Evolutionary conservation across 805 yeast genomes (phyloP), one percentile per base, ranked within the genome.

Genomic region (Saturnispora dispora): DNA sequence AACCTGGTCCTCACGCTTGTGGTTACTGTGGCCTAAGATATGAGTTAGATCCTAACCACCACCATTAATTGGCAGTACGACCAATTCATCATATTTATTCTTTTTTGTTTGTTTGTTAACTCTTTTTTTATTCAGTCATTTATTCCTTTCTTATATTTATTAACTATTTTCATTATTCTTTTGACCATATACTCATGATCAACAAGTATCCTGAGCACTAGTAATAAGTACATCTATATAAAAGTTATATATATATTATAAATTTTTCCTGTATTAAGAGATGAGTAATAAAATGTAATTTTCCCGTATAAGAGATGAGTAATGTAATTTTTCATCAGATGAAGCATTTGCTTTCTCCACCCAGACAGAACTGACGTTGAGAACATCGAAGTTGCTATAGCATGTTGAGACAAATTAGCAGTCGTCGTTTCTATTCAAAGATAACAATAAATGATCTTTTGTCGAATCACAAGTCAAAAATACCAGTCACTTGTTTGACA

Each of bases 1-100:
- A 79, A 63, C 84, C 88, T 40, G 79, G 81, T 54, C 75, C 85
- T 13, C 78, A 80, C 48, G 72, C 85, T 18, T 87, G 96, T 70
- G 88, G 88, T 8, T 87, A 87, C 72, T 87, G 96, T 69, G 89
- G 89, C 4, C 72, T 79, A 60, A 75, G 84, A 63, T 83, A 73
- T 61, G 83, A 77, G 60, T 70, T 69, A 57, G 72, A 66, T 60
- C 32, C 32, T 30, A 30, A 43, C 48, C 44, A 60, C 25, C 58
- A 52, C 28, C 44, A 50, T 32, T 33, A 46, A 36, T 25, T 30
- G 33, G 4, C 33, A 30, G 15, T 30, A 30, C 33, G 10, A 11
- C 33, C 33, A 5, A 30, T 30, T 30, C 41, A 49, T 11, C 41
- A 10, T 28, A 11, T 33, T 27, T 23, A 43, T 44, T 45, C 51